Conservation (phyloP, 2,329 filamentous ascomycete genomes). For the Neospermospora avenae region DNA sequence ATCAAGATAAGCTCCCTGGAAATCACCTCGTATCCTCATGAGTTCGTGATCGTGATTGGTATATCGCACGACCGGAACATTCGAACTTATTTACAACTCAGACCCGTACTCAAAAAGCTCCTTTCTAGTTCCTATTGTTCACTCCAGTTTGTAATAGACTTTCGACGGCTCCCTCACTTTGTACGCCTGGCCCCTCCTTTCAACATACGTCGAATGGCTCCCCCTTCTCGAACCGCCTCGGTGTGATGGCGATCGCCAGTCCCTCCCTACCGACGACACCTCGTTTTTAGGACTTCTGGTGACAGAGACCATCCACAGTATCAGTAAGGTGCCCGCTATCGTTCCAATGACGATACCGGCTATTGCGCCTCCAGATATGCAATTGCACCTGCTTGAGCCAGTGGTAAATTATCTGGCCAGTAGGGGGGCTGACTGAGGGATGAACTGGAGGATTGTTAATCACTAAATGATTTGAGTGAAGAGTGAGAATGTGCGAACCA, state of each 20-base stretch:
- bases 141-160: conserved; percentile 8
- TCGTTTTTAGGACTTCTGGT: neutral
- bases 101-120: neutral
- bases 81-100: neutral
- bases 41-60: neutral
- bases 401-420: neutral
- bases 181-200: neutral
- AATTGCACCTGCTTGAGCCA: neutral
- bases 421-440: neutral
- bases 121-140: neutral
- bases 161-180: neutral
- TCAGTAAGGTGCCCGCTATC: conserved; percentile 6
- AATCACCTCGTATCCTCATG: neutral
- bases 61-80: neutral
- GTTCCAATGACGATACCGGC: conserved; percentile 9
- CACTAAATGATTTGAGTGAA: neutral
- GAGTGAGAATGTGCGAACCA: neutral
- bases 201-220: conserved; percentile 7
- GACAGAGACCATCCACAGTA: conserved; percentile 4
- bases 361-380: conserved; percentile 6
- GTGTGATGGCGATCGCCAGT: neutral
- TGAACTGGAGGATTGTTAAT: neutral
- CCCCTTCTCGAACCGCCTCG: neutral
- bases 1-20: too few relatives aligned
- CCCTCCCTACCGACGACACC: neutral